Evolutionary conservation across 768 basidiomycete genomes (phyloP), one percentile per base, ranked within the genome.

Genomic region (Thelephora ganbajun): DNA sequence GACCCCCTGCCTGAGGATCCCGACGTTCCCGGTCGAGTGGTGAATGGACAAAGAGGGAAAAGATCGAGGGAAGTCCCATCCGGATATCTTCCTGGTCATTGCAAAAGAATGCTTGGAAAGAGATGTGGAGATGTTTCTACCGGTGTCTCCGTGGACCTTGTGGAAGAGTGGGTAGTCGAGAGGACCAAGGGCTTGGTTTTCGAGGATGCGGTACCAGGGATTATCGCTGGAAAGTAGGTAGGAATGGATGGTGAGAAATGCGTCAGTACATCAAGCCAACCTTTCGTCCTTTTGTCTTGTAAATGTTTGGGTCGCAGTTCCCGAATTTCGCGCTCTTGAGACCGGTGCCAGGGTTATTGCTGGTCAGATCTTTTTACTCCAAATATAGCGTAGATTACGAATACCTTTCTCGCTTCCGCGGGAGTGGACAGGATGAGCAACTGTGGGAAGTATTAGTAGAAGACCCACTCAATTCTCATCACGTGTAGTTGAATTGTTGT

Each of bases 221-320:
- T 92, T 53, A 76, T 82, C 53, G 86, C 87, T 6, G 89, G 80
- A 3, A 84, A 83, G 58, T 70, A 83, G 48, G 88, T 88, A 2
- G 87, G 85, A 11, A 91, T 92, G 89, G 73, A 79, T 48, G 87
- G 89, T 89, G 48, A 34, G 72, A 56, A 18, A 2, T 49, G 51
- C 43, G 50, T 37, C 43, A 23, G 22, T 34, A 43, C 41, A 44
- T 44, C 16, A 11, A 42, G 26, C 23, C 1, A 43, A 37, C 45
- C 43, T 22, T 37, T 48, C 33, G 35, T 39, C 35, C 14, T 46
- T 19, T 16, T 30, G 20, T n/a, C 13, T 22, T 41, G 16, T 36
- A 54, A 89, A 88, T 89, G 69, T 88, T 2, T 93, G 89, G 89
- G 76, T 91, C 13, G 89, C 90, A 1, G 89, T 92, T 55, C 56